Conservation (phyloP, 2,329 filamentous ascomycete genomes). For the Hypoxylon sp. region DNA sequence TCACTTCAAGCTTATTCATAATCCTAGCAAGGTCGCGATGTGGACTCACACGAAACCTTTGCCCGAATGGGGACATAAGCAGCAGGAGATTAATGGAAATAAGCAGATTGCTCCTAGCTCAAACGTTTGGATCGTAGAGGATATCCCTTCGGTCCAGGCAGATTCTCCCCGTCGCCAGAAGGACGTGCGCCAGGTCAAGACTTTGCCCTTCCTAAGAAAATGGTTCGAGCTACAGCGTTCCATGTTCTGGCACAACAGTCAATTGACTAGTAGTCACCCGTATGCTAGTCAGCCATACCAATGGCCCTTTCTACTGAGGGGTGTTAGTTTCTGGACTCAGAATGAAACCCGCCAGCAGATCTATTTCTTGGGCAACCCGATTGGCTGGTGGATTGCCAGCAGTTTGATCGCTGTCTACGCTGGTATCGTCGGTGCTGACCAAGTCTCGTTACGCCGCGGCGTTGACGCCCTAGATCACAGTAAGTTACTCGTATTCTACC, state of each 20-base stretch:
- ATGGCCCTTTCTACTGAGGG: conserved; percentile 96
- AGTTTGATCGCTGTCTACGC: conserved; percentile 92
- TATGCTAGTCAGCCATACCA: conserved; percentile 95
- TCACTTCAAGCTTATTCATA: conserved; percentile 95
- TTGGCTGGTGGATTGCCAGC: conserved; percentile 97
- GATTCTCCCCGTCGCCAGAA: conserved; percentile 79
- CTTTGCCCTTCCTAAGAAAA: conserved; percentile 87
- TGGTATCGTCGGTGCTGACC: conserved; percentile 90
- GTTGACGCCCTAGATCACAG: conserved; percentile 92
- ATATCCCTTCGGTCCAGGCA: conserved; percentile 79
- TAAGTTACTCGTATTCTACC: conserved; percentile 63
- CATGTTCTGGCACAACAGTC: conserved; percentile 99
- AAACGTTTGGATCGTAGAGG: conserved; percentile 94
- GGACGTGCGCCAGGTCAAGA: conserved; percentile 80
- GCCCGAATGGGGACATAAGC: conserved; percentile 97
- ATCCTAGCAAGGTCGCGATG: conserved; percentile 96
- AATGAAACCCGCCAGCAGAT: conserved; percentile 95
- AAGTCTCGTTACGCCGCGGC: conserved; percentile 90
- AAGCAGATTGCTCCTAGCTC: conserved; percentile 90
- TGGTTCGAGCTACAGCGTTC: conserved; percentile 96
- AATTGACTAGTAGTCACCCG: conserved; percentile 94
- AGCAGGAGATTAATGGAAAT: conserved; percentile 99
- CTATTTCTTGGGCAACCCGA: conserved; percentile 96
- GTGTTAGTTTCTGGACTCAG: conserved; percentile 99
- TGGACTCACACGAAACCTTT: conserved; percentile 96